phyloP scores from a whole-genome alignment of 2,329 filamentous ascomycete species.

The Paecilomyces sp. region DNA sequence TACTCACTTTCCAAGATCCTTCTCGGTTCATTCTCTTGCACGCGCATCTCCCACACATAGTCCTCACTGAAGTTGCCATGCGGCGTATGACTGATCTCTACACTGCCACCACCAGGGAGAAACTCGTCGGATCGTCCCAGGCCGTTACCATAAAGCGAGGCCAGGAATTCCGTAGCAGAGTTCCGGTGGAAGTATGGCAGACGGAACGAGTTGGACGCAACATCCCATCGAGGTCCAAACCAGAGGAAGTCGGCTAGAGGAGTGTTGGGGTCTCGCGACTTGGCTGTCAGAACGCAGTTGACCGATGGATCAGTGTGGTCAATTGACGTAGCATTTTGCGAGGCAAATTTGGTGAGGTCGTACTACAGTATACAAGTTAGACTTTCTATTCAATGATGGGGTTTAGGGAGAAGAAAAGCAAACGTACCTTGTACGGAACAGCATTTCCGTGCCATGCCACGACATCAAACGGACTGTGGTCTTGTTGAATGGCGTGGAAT shows the following conservation, averaged over 20 bases:
- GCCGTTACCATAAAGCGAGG: conserved; percentile 19
- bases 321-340: conserved; percentile 48
- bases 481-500: conserved; percentile 51
- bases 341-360: conserved; percentile 52
- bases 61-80: conserved; percentile 34
- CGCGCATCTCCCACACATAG: conserved; percentile 39
- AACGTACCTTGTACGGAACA: conserved; percentile 45
- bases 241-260: conserved; percentile 64
- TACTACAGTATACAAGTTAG: conserved; percentile 24
- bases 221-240: conserved; percentile 66
- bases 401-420: too few relatives aligned
- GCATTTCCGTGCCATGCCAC: conserved; percentile 63
- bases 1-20: conserved; percentile 33
- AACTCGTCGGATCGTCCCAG: conserved; percentile 21
- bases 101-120: conserved; percentile 18
- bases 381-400: neutral
- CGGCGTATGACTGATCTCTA: conserved; percentile 20
- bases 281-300: conserved; percentile 50
- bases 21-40: conserved; percentile 36
- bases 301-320: conserved; percentile 63
- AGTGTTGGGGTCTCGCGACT: conserved; percentile 49
- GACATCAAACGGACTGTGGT: conserved; percentile 59
- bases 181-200: conserved; percentile 68
- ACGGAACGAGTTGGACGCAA: conserved; percentile 62
- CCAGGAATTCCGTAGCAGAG: conserved; percentile 55